Evolutionary conservation across 768 basidiomycete species (phyloP).

Genomic region (Boletus fagicola): DNA sequence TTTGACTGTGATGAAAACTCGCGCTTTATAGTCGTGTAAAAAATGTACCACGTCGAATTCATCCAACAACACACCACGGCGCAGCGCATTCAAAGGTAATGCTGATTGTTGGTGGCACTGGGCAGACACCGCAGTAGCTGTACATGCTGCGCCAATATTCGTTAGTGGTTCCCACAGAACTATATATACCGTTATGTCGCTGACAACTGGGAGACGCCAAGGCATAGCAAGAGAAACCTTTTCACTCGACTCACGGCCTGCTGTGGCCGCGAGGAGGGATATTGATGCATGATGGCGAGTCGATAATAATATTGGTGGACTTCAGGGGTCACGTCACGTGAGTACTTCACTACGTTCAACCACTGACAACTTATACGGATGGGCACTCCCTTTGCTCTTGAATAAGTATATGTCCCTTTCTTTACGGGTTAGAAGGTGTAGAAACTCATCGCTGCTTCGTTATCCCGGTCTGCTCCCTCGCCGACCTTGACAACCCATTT

Average conservation of each 20-base stretch:
- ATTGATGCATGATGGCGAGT: neutral
- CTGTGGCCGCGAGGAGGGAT: neutral
- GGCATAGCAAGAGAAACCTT: neutral
- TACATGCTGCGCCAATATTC: neutral
- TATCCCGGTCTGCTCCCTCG: neutral
- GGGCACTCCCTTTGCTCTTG: neutral
- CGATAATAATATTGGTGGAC: neutral
- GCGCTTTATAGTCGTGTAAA: slow-evolving; percentile 10
- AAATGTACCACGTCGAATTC: neutral
- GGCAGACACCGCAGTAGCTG: neutral
- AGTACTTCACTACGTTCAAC: no score
- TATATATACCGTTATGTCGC: neutral
- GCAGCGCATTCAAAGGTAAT: neutral
- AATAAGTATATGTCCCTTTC: neutral
- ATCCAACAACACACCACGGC: neutral
- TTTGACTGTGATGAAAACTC: neutral
- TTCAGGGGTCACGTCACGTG: neutral
- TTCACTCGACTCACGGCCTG: neutral
- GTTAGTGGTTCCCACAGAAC: neutral
- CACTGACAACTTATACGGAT: neutral
- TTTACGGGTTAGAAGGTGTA: neutral
- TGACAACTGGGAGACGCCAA: neutral
- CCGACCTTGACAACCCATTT: neutral
- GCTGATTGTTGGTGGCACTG: neutral
- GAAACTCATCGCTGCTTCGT: neutral